Percentiles rank a stretch among this genome's conserved stretches.
Conservation (phyloP, 139 green algal genomes). For the Picochlorum sp. region DNA sequence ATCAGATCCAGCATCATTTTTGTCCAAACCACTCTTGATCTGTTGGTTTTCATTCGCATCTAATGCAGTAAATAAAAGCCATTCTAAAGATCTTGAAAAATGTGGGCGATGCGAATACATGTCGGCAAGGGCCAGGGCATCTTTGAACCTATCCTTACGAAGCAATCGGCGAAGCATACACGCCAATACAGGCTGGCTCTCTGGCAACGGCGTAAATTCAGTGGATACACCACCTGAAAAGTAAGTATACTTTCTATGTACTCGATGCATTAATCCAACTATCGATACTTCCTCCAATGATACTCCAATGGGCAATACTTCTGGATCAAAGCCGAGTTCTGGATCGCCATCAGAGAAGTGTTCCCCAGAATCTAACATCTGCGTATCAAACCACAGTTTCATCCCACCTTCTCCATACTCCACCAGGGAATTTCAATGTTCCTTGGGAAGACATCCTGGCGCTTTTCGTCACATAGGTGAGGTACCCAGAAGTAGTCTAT, state of each 20-base stretch:
- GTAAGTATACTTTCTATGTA: slow-evolving; percentile 26
- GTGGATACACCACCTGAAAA: slow-evolving; percentile 4
- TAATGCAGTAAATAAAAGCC: slow-evolving; percentile 91
- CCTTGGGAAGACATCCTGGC: not conserved
- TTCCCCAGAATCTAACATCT: no score
- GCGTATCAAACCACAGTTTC: slow-evolving; percentile 78
- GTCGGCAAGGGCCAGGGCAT: slow-evolving; percentile 52
- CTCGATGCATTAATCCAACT: slow-evolving; percentile 61
- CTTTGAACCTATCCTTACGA: slow-evolving; percentile 36
- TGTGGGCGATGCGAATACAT: slow-evolving; percentile 48
- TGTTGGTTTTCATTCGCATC: slow-evolving; percentile 53
- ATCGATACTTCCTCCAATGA: slow-evolving; percentile 79
- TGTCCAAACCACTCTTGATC: not conserved
- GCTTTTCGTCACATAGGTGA: no score
- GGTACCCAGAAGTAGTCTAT: no score
- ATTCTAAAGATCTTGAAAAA: slow-evolving; percentile 86
- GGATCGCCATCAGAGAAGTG: slow-evolving; percentile 55
- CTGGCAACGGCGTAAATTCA: slow-evolving; percentile 68
- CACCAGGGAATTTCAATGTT: slow-evolving; percentile 88
- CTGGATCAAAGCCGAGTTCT: slow-evolving; percentile 94
- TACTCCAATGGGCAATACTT: slow-evolving; percentile 88
- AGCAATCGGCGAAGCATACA: slow-evolving; percentile 85
- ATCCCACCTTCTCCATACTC: slow-evolving; percentile 85
- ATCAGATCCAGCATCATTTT: slow-evolving; percentile 15
- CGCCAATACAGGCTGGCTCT: slow-evolving; percentile 85